Evolutionary conservation across 805 yeast species (phyloP).

Genomic region (Kuraishia piskuri): DNA sequence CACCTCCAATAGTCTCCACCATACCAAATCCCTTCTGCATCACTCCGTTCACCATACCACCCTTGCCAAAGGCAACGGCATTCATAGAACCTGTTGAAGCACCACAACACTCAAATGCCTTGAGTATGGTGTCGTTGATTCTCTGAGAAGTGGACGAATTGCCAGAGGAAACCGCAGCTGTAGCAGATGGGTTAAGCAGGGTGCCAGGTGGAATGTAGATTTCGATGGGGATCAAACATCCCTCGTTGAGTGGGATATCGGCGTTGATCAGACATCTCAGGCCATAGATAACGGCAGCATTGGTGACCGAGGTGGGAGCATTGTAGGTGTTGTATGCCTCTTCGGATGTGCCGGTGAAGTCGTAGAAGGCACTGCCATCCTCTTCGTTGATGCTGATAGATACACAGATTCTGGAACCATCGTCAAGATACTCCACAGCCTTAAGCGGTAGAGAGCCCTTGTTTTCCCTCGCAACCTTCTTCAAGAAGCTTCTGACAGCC

Average conservation of each 20-base stretch:
- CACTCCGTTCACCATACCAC: conserved; percentile 27
- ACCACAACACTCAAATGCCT: conserved; percentile 75
- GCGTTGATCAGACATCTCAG: conserved; percentile 38
- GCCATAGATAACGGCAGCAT: conserved; percentile 45
- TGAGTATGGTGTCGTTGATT: conserved; percentile 73
- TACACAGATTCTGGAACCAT: conserved; percentile 41
- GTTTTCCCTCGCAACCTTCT: conserved; percentile 31
- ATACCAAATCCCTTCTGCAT: conserved; percentile 40
- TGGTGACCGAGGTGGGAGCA: conserved; percentile 46
- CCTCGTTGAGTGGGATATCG: conserved; percentile 50
- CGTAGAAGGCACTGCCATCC: conserved; percentile 37
- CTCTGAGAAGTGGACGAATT: conserved; percentile 79
- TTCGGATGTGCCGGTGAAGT: conserved; percentile 44
- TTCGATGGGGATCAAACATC: conserved; percentile 29
- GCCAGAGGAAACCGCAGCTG: conserved; percentile 37
- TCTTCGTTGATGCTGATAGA: conserved; percentile 30
- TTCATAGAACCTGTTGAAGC: conserved; percentile 91
- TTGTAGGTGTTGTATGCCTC: conserved; percentile 45
- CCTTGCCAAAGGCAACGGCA: conserved; percentile 74
- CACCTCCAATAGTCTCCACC: conserved; percentile 49
- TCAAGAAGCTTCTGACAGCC: conserved; percentile 30
- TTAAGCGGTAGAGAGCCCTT: conserved; percentile 23
- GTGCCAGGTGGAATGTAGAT: conserved; percentile 24
- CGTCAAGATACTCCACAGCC: conserved; percentile 45
- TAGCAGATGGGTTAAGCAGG: conserved; percentile 30